Base-by-base conservation (phyloP, 495 filamentous ascomycete species). In the Lasiosphaeria miniovina region DNA sequence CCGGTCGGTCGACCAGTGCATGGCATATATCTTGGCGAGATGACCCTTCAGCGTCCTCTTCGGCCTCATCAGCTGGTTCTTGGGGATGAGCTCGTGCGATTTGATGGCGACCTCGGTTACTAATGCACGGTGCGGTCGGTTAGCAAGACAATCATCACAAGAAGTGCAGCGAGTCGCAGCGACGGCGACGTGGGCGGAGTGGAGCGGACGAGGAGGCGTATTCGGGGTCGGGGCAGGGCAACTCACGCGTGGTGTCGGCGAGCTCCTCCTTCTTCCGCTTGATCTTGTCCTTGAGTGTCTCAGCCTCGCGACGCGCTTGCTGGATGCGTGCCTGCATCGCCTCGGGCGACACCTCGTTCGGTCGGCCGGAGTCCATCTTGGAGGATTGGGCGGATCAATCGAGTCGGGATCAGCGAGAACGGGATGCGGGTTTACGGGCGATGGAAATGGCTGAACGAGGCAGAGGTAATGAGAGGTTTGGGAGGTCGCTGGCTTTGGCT, bases 231-330 rank as follows among this genome's bases (percentile, higher is more conserved):
- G 17, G 41, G 34, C 7, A n/a, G 52, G 12, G 56, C n/a, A 54
- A 86, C 93, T 85, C 84, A 98, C 94, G 86, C 67, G 93, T 93
- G 62, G 92, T 93, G 77, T 98, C 94, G 69, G 93, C 95, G 65
- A 98, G 82, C 76, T 98, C 94, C 85, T 98, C 94, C 88, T 97
- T 98, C 84, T 94, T 94, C 79, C 92, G 86, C 87, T 95, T 98
- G 84, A 98, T 98, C 78, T 90, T 87, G 74, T 98, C 94, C 84
- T 98, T 98, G 63, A 98, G 80, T 43, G 88, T 91, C 81, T 98
- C 94, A 63, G 94, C 94, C 82, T 98, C 94, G 80, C 94, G 90
- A 80, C 94, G 86, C 70, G 94, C 94, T 65, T 93, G 89, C 72
- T 95, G 92, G 72, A 98, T 98, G 80, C 89, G 90, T 71, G 79